These are phyloP conservation scores for Suillus alpinus DNA, from an alignment of 768 basidiomycete species.

Conservation along the genomic window DNA sequence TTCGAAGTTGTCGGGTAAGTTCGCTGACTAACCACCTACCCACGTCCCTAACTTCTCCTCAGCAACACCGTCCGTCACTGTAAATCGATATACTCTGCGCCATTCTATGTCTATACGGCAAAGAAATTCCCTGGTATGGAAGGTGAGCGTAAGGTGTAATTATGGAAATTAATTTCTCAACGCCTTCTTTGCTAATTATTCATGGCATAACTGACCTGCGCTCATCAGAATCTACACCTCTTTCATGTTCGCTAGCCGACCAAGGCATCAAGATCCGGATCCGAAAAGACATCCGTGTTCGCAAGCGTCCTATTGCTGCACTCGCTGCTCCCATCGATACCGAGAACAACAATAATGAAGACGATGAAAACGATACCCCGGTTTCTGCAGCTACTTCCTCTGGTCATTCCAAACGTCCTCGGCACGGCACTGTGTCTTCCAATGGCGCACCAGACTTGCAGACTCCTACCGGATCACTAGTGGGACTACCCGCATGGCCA, in stretches of 20 bases:
- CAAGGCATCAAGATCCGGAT: constrained; percentile 96
- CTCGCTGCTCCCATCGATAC: constrained; percentile 21
- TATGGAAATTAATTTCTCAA: constrained; percentile 1
- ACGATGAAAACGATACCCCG: constrained; percentile 14
- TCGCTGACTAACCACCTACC: constrained; percentile 3
- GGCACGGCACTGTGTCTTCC: constrained; percentile 26
- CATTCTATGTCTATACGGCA: constrained; percentile 93
- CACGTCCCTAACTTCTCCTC: constrained; percentile 9
- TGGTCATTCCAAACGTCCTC: constrained; percentile 21
- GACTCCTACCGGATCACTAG: constrained; percentile 19
- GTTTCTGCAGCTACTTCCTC: constrained; percentile 1
- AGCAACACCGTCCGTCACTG: constrained; percentile 88
- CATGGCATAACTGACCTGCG: constrained; percentile 4
- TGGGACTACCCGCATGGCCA: constrained; percentile 33
- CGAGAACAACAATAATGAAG: constrained; percentile 21
- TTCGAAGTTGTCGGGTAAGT: constrained; percentile 92
- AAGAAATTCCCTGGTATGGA: constrained; percentile 98
- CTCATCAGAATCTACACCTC: constrained; percentile 73
- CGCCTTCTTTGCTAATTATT: constrained; percentile 4
- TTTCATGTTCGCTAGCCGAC: constrained; percentile 90
- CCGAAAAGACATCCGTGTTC: constrained; percentile 84
- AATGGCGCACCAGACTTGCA: constrained; percentile 21
- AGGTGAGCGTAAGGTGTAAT: constrained; percentile 45
- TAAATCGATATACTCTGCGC: constrained; percentile 82
- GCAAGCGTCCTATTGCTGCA: constrained; percentile 59